These are phyloP conservation scores for Inonotus hispidus DNA, from an alignment of 1,284 basidiomycete genomes.

Conservation along the genomic window DNA sequence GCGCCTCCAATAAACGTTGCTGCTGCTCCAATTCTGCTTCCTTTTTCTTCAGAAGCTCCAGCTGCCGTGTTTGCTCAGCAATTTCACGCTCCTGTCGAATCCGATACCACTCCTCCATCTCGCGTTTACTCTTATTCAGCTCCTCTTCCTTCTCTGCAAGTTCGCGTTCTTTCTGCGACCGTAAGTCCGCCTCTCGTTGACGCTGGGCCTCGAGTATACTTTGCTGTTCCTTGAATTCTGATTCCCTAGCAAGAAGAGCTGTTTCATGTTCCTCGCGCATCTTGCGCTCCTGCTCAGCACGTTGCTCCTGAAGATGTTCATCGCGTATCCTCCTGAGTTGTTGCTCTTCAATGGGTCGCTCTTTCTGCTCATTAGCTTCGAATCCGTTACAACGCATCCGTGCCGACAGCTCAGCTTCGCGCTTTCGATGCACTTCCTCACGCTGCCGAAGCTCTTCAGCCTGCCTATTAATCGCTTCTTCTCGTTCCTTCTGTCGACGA, in stretches of 20 bases:
- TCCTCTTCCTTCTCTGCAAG: slow-evolving; percentile 8
- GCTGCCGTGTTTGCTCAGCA: not conserved
- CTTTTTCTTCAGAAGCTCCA: not conserved
- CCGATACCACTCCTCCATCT: slow-evolving; percentile 2
- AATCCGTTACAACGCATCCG: not conserved
- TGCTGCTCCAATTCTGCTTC: slow-evolving; percentile 1
- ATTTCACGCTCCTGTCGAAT: slow-evolving; percentile 1
- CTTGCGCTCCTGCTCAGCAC: not conserved
- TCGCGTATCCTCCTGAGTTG: not conserved
- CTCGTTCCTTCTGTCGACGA: not conserved
- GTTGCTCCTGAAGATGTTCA: not conserved
- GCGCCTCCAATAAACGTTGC: not conserved
- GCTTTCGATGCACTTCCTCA: not conserved
- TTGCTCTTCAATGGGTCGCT: not conserved
- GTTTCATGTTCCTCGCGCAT: not conserved
- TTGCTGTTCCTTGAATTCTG: not conserved
- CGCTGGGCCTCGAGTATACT: slow-evolving; percentile 1
- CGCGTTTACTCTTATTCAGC: not conserved
- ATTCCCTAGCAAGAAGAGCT: not conserved
- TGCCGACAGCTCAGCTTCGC: slow-evolving; percentile 6
- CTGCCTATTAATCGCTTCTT: slow-evolving; percentile 3
- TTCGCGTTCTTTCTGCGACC: not conserved
- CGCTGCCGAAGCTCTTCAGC: slow-evolving; percentile 3
- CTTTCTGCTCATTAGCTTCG: not conserved
- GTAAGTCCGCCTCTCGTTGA: not conserved